Base-by-base conservation (phyloP, 768 basidiomycete genomes). In the Panellus pusillus region DNA sequence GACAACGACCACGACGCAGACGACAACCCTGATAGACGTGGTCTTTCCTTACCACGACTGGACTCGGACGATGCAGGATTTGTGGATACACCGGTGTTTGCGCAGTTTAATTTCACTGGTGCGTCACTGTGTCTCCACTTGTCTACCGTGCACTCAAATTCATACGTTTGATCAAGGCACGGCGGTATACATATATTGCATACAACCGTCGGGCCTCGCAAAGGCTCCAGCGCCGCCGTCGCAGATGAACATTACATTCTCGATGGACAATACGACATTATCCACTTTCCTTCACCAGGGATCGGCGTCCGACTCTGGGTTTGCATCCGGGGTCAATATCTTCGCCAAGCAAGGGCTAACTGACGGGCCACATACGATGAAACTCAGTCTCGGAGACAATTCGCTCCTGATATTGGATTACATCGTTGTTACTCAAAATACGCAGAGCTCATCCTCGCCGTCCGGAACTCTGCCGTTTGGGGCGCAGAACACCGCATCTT, bases 351-450 rank as follows among this genome's bases (percentile, higher is more conserved):
- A 50, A 24, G 67, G 62, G 15, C 63, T 82, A 13, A 12, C 66
- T n/a, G 69, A 76, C 17, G 68, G 60, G 2, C 65, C 67, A 2
- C 81, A 83, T 62, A 52, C 69, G 44, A 63, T 84, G 15, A 62
- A 66, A n/a, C 65, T 81, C 32, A 69, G 69, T 44, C 65, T 83
- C 52, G 75, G 69, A 13, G 68, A 70, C 20, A 72, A 72, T 47
- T 79, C 78, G 12, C 71, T 73, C 6, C 77, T 83, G 54, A 55
- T 80, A 3, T 75, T 83, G 44, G 79, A 82, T 63, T 76, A 75
- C 55, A 64, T 80, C 27, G 59, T 78, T 7, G 77, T 77, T 53
- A 78, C 72, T 14, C 58, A 55, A 36, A 28, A 44, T 35, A 46
- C 20, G 14, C 38, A 17, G 17, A 39, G 36, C n/a, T 6, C 28